A percentile compares a stretch with the other conserved stretches of the same genome.
Conservation (phyloP, 140 eudicot species). For the Erigeron philadelphicus region DNA sequence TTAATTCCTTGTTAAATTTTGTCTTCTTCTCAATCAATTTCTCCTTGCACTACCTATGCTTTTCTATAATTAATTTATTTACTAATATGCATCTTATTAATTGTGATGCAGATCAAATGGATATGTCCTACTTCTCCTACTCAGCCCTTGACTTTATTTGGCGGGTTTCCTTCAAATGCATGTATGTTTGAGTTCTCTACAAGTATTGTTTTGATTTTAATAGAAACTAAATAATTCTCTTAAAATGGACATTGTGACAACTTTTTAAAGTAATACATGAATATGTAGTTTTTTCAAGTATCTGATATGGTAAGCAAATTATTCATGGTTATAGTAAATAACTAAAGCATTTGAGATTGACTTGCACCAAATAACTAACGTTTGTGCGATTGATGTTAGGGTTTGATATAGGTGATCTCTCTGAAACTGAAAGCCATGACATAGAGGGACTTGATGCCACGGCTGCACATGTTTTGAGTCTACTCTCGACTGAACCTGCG, state of each 20-base stretch:
- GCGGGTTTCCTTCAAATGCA: slow-evolving; percentile 97
- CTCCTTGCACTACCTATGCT: too few species aligned
- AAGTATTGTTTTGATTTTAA: background rate
- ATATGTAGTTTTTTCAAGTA: slow-evolving; percentile 7
- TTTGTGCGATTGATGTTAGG: slow-evolving; percentile 40
- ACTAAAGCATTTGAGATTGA: slow-evolving; percentile 13
- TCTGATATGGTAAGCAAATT: background rate
- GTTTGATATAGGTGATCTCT: slow-evolving; percentile 82
- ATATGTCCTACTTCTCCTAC: slow-evolving; percentile 97
- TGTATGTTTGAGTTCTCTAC: slow-evolving; percentile 45
- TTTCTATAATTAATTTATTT: background rate
- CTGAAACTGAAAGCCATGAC: slow-evolving; percentile 71
- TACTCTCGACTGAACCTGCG: slow-evolving; percentile 70
- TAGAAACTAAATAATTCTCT: background rate
- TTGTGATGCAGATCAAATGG: slow-evolving; percentile 80
- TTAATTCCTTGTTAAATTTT: too few species aligned
- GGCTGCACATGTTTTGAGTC: slow-evolving; percentile 75
- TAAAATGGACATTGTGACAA: background rate
- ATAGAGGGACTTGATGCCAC: slow-evolving; percentile 82
- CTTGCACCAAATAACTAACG: slow-evolving; percentile 16
- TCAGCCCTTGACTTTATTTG: slow-evolving; percentile 74
- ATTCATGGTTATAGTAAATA: background rate
- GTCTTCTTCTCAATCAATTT: too few species aligned
- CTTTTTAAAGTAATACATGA: slow-evolving; percentile 5
- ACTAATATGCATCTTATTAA: slow-evolving; percentile 16